phyloP scores from a whole-genome alignment of 192 early-diverging fungal species.

The Coemansia sp. region DNA sequence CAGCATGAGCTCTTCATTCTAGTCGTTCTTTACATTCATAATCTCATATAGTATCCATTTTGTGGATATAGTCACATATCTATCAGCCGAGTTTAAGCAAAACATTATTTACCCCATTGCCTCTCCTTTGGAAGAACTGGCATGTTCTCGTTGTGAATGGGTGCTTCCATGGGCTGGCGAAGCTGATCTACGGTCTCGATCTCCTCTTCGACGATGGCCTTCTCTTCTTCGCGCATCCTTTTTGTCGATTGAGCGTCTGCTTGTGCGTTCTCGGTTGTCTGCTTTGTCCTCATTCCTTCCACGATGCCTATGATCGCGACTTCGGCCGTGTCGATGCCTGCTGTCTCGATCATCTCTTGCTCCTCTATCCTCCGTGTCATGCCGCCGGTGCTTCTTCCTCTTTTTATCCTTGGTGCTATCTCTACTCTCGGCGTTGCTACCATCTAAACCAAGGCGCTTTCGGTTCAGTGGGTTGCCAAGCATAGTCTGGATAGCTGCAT shows the following conservation, averaged over 20 bases:
- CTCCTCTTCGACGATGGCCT: neutral
- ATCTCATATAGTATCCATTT: no score
- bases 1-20: neutral
- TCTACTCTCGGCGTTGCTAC: conserved; percentile 30
- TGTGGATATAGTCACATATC: neutral
- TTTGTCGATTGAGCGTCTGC: neutral
- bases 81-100: no score
- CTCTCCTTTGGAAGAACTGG: neutral
- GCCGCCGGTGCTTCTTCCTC: conserved; percentile 16
- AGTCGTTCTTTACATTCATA: neutral
- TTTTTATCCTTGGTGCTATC: conserved; percentile 38
- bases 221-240: neutral
- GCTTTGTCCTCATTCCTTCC: neutral
- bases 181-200: conserved; percentile 1
- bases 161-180: neutral
- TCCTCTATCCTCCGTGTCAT: conserved; percentile 13
- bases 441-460: conserved; percentile 24
- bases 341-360: neutral
- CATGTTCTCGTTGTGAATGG: neutral
- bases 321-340: conserved; percentile 2
- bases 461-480: conserved; percentile 67
- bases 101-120: neutral
- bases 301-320: neutral
- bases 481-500: conserved; percentile 73
- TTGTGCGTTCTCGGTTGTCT: neutral